Conservation (phyloP, 2,329 filamentous ascomycete genomes). For the Penicillium expansum region DNA sequence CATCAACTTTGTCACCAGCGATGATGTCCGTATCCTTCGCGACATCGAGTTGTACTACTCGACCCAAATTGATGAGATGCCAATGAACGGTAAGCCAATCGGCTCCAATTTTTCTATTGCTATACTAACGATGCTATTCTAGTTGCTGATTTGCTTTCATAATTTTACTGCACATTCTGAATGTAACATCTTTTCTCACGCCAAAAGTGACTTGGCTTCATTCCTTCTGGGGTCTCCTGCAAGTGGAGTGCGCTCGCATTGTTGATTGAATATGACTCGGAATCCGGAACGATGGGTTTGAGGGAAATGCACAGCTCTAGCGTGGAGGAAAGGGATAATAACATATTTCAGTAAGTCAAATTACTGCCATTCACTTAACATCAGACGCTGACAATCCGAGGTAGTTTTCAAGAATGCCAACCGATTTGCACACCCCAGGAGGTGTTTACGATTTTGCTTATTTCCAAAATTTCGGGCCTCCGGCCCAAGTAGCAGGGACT, state of each 20-base stretch:
- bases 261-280: background rate
- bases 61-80: slow-evolving; percentile 99
- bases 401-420: slow-evolving; percentile 17
- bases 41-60: slow-evolving; percentile 99
- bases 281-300: background rate
- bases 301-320: slow-evolving; percentile 18
- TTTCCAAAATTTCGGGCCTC: slow-evolving; percentile 11
- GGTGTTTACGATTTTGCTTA: slow-evolving; percentile 16
- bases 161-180: slow-evolving; percentile 17
- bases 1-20: slow-evolving; percentile 99
- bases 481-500: slow-evolving; percentile 5
- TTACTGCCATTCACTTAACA: slow-evolving; percentile 13
- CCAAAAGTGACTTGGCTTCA: slow-evolving; percentile 8
- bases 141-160: slow-evolving; percentile 41
- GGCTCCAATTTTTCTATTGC: background rate
- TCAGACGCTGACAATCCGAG: background rate
- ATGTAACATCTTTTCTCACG: slow-evolving; percentile 5
- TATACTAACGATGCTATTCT: background rate
- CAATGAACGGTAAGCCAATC: slow-evolving; percentile 77
- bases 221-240: background rate
- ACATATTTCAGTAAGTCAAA: slow-evolving; percentile 19
- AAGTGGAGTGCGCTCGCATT: background rate
- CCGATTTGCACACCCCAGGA: slow-evolving; percentile 9
- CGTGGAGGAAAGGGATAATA: slow-evolving; percentile 40
- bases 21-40: slow-evolving; percentile 99